Base-by-base conservation (phyloP, 352 stramenopile genomes). In the Pythium rhizo-oryzae region DNA sequence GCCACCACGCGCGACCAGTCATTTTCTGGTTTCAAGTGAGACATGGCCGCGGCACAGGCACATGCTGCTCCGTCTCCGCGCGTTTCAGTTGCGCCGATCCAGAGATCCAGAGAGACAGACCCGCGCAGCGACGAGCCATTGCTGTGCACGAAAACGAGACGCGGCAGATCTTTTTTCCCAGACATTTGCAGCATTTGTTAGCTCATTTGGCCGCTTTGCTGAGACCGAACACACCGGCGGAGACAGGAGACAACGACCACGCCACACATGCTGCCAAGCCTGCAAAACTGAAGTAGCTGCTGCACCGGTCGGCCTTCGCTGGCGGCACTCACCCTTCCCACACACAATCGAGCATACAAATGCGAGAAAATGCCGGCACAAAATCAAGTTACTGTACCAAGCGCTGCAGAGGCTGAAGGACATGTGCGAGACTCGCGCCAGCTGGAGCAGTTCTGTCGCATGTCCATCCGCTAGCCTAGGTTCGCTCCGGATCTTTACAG, bases 401-500 rank as follows among this genome's bases (percentile, higher is more conserved):
- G n/a, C n/a, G n/a, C n/a, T n/a, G n/a, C n/a, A n/a, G n/a, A n/a
- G n/a, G n/a, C n/a, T 33, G 28, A 33, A 33, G 28, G 28, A 33
- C 28, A 33, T 33, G 28, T 33, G 28, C 28, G 28, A 2, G 28
- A 7, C 28, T 2, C 28, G 28, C 6, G 28, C 28, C 28, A 33
- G 28, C 28, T 33, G 28, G 28, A 33, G 28, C 6, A 6, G 28
- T 33, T 2, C 41, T 62, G 56, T 62, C 56, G 56, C 56, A 62
- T 62, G 56, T 37, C 8, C 41, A 51, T 54, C 37, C 56, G 53
- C 33, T 62, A 25, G 41, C 8, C 24, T 18, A 24, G 24, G 53
- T 58, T 8, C 24, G 56, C 39, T 62, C 56, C 56, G 56, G 56
- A 62, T 62, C 56, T 62, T 54, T 62, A 21, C 19, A 21, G 56